Evolutionary conservation across 352 stramenopile genomes (phyloP).

Genomic region (Phytopythium delawarense): DNA sequence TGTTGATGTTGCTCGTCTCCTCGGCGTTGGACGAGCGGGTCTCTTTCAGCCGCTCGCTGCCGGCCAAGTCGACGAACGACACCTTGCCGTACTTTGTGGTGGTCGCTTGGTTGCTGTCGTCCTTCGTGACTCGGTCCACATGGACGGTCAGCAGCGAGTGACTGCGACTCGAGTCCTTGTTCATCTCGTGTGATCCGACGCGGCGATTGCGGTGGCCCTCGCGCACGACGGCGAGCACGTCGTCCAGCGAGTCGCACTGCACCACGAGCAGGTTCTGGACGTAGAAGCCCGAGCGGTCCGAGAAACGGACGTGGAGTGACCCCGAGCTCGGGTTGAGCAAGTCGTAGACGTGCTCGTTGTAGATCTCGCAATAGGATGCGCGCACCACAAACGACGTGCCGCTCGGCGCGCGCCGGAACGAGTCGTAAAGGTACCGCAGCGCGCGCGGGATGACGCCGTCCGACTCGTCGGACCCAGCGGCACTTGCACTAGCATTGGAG

Average conservation of each 20-base stretch:
- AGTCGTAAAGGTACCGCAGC: constrained; percentile 61
- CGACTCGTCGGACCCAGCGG: constrained; percentile 12
- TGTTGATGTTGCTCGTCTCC: constrained; percentile 85
- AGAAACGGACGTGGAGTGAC: constrained; percentile 68
- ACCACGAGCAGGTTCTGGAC: constrained; percentile 75
- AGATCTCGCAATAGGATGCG: constrained; percentile 80
- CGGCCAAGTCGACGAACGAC: constrained; percentile 78
- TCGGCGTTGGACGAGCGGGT: constrained; percentile 66
- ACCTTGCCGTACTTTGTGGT: constrained; percentile 71
- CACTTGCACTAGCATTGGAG: no score
- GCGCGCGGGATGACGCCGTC: constrained; percentile 69
- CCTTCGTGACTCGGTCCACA: constrained; percentile 53
- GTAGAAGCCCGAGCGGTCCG: constrained; percentile 70
- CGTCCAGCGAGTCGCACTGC: constrained; percentile 65
- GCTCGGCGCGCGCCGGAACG: constrained; percentile 38
- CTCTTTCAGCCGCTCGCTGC: constrained; percentile 71
- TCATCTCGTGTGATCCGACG: constrained; percentile 69
- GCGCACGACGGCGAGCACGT: constrained; percentile 69
- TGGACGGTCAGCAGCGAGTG: constrained; percentile 77
- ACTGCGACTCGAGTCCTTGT: constrained; percentile 76
- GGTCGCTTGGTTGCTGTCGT: constrained; percentile 39
- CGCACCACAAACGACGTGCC: constrained; percentile 61
- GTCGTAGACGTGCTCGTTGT: constrained; percentile 83
- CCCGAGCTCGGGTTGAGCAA: constrained; percentile 63
- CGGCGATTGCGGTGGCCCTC: constrained; percentile 70